A percentile compares a stretch with the other conserved stretches of the same genome.
Conservation (phyloP, 1,284 basidiomycete genomes). For the Ceratobasidium sp. region DNA sequence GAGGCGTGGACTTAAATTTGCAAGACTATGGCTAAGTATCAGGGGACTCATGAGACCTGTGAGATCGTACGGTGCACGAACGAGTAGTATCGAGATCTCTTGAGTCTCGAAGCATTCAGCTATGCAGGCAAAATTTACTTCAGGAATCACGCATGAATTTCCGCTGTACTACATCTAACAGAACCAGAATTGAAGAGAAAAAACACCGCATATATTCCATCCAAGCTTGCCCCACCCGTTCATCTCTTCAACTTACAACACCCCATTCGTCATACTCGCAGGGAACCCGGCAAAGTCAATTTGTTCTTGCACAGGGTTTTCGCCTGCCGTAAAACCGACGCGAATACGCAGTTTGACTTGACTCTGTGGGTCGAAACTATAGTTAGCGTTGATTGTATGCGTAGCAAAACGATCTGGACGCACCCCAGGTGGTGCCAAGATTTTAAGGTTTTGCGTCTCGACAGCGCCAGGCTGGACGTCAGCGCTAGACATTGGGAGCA, state of each 20-base stretch:
- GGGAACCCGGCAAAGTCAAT: conserved; percentile 95
- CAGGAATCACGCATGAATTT: no score
- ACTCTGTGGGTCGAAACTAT: conserved; percentile 65
- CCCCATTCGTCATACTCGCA: conserved; percentile 73
- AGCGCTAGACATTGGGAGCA: conserved; percentile 95
- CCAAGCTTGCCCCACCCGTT: no score
- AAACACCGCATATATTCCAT: neutral
- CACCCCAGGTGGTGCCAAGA: conserved; percentile 89
- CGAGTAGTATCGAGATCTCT: no score
- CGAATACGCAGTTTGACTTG: conserved; percentile 87
- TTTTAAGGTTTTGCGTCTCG: conserved; percentile 97
- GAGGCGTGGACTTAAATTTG: no score
- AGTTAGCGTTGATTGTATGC: conserved; percentile 10
- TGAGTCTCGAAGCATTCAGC: no score
- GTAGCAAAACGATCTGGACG: conserved; percentile 58
- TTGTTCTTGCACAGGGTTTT: conserved; percentile 87
- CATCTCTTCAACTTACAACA: conserved; percentile 26
- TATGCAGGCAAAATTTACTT: neutral
- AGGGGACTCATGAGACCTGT: no score
- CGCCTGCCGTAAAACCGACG: conserved; percentile 79
- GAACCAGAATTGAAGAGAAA: neutral
- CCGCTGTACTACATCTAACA: neutral
- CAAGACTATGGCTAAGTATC: no score
- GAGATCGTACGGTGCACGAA: no score
- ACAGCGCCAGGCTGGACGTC: conserved; percentile 80